Conservation (phyloP, 495 filamentous ascomycete genomes). For the Aspergillus bertholletiae region DNA sequence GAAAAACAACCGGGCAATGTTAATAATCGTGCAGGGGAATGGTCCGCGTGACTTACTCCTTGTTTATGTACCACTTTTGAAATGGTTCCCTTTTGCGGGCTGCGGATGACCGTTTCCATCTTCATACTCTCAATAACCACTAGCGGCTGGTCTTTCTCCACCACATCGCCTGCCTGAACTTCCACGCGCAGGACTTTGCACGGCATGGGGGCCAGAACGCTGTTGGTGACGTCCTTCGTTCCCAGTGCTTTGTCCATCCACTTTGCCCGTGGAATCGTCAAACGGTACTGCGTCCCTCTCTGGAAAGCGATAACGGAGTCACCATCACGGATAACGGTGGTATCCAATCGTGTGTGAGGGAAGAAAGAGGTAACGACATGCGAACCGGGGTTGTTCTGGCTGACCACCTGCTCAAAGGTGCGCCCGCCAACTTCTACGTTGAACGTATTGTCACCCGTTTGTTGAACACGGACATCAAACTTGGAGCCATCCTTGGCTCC, state of each 20-base stretch:
- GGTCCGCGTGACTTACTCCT: conserved; percentile 63
- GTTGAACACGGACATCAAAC: conserved; percentile 64
- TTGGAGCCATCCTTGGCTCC: conserved; percentile 28
- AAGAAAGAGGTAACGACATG: conserved; percentile 56
- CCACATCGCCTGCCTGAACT: conserved; percentile 72
- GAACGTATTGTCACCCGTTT: conserved; percentile 60
- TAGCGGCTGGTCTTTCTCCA: conserved; percentile 81
- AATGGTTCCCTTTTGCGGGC: conserved; percentile 77
- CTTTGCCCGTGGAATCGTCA: conserved; percentile 61
- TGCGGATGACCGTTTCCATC: conserved; percentile 97
- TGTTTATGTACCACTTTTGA: conserved; percentile 77
- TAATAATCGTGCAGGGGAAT: neutral
- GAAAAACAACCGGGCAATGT: conserved; percentile 9
- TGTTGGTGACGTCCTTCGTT: conserved; percentile 74
- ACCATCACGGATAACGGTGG: conserved; percentile 68
- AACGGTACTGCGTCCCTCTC: conserved; percentile 69
- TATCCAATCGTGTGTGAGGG: conserved; percentile 74
- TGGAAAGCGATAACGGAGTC: conserved; percentile 79
- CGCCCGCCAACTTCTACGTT: conserved; percentile 57
- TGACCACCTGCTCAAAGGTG: conserved; percentile 43
- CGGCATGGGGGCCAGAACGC: conserved; percentile 88
- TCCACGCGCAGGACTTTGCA: conserved; percentile 88
- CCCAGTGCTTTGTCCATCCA: conserved; percentile 89
- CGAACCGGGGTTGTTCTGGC: conserved; percentile 33
- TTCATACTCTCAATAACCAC: conserved; percentile 99